phyloP scores from a whole-genome alignment of 179 eudicot species.

The Beta corolliflora region DNA sequence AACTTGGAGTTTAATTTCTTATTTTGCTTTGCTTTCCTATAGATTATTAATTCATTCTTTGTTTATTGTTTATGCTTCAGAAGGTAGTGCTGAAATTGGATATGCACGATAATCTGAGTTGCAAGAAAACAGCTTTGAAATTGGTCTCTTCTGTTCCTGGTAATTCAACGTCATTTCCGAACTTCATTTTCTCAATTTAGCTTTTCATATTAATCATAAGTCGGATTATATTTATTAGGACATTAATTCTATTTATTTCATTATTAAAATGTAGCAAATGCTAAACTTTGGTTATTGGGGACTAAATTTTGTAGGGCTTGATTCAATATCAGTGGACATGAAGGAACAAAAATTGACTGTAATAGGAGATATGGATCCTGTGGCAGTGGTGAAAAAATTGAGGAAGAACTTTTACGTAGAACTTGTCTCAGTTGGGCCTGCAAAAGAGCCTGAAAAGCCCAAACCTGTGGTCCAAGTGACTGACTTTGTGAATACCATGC shows the following conservation, averaged over 20 bases:
- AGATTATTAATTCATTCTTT: background rate
- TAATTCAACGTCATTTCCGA: background rate
- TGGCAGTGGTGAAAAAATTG: constrained; percentile 20
- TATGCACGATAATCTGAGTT: constrained; percentile 15
- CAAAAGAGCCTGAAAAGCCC: constrained; percentile 33
- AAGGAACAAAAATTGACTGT: constrained; percentile 31
- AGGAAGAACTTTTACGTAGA: constrained; percentile 24
- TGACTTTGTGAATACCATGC: background rate
- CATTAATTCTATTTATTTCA: background rate
- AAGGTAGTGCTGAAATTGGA: constrained; percentile 25
- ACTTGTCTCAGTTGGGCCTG: constrained; percentile 24
- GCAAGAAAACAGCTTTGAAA: constrained; percentile 23
- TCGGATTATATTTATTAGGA: background rate
- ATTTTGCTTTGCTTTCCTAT: background rate
- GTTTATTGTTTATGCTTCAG: background rate
- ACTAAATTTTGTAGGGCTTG: constrained; percentile 23
- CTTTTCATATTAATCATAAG: too few species aligned
- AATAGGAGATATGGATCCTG: constrained; percentile 29
- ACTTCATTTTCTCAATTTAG: background rate
- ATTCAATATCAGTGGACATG: constrained; percentile 31
- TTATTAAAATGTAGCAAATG: too few species aligned
- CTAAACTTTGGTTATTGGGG: background rate
- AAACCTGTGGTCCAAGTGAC: constrained; percentile 5
- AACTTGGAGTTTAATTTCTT: background rate
- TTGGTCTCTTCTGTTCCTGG: constrained; percentile 20